Evolutionary conservation across 495 filamentous ascomycete species (phyloP).

Genomic region (Neurospora sp.): DNA sequence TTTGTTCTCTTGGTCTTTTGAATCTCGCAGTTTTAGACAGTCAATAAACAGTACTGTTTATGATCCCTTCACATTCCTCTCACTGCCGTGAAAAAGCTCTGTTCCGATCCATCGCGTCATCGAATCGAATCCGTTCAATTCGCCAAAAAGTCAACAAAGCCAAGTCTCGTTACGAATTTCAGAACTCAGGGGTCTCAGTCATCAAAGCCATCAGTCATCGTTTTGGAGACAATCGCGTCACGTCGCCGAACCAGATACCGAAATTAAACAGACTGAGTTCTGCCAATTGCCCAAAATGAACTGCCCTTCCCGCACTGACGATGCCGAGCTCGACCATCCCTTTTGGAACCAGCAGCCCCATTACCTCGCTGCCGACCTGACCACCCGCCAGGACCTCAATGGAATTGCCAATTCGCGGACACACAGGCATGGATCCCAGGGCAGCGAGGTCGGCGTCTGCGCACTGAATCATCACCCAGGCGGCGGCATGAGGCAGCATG

Average conservation of each 20-base stretch:
- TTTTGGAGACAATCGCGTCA: too few relatives aligned
- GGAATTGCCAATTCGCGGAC: conserved; percentile 34
- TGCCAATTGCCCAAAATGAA: conserved; percentile 38
- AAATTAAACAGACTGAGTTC: not conserved
- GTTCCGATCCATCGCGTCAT: not conserved
- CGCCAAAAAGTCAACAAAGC: not conserved
- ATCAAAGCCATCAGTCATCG: not conserved
- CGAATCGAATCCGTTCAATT: not conserved
- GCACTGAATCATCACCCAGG: not conserved
- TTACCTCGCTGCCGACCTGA: conserved; percentile 44
- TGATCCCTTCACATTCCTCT: not conserved
- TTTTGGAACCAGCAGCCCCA: conserved; percentile 52
- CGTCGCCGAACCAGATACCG: not conserved
- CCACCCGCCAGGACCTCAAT: conserved; percentile 55
- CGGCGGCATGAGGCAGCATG: not conserved
- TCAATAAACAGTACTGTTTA: not conserved
- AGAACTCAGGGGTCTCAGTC: not conserved
- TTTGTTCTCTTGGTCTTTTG: not conserved
- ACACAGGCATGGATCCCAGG: conserved; percentile 1
- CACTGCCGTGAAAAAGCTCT: not conserved
- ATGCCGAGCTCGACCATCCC: conserved; percentile 37
- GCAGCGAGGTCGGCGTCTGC: not conserved
- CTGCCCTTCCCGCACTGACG: conserved; percentile 53
- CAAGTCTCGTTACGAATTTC: not conserved
- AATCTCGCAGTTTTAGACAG: not conserved